Evolutionary conservation across 2,329 filamentous ascomycete genomes (phyloP), one percentile per base, ranked within the genome.

Genomic region (Alternaria consortialis): DNA sequence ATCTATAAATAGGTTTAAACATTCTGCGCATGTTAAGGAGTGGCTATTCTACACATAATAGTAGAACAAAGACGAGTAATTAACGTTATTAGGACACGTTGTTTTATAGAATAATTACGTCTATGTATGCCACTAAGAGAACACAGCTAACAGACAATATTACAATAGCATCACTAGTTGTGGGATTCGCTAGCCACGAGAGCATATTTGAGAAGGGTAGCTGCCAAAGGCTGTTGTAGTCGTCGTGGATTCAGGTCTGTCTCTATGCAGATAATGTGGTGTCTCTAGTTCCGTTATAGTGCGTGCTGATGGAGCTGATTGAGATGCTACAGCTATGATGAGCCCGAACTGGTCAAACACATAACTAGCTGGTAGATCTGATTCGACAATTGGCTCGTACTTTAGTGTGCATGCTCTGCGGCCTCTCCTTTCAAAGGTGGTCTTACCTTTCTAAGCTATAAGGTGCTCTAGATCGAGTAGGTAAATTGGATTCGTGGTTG

Each of bases 311-410:
- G 5, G 37, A 53, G 39, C 6, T 13, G 37, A 25, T 53, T 43
- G 27, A 53, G 6, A 53, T 53, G 29, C 51, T 53, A n/a, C 12
- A 53, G 51, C 51, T 36, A 58, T 37, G 53, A 69, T 63, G 20
- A 69, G 58, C 32, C 64, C 52, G 27, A 58, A 63, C 15, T 39
- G 31, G 57, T 69, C 56, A 44, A 69, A 47, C n/a, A 25, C 23
- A 58, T 67, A 64, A 15, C 62, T 44, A 53, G 42, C 39, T 53
- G 54, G 66, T 31, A 69, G 15, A 36, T 65, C 43, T 2, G 54
- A 56, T 36, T 53, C 9, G n/a, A 51, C 15, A 39, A 65, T 46
- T 44, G 15, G 39, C 37, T 56, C 15, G 31, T 51, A 56, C 46
- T 56, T 56, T 3, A 56, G n/a, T 5, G 40, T 56, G 7, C 32